Conservation (phyloP, 2,329 filamentous ascomycete species). For the Trichoderma koningiopsis region DNA sequence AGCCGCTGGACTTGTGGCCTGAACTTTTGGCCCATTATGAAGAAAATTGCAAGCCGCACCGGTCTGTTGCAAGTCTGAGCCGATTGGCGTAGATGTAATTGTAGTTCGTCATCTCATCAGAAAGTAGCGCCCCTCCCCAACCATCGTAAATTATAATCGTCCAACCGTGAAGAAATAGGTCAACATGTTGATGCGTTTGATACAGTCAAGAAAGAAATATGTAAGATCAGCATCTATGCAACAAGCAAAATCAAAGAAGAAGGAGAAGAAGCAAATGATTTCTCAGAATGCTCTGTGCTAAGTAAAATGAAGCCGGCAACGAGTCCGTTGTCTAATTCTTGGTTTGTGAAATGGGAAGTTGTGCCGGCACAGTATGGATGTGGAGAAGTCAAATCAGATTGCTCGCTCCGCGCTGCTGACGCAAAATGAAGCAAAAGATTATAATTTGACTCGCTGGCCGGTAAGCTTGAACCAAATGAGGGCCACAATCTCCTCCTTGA, state of each 20-base stretch:
- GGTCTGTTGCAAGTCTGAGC: background rate
- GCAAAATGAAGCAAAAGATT: conserved; percentile 28
- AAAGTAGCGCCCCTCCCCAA: conserved; percentile 11
- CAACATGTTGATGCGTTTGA: conserved; percentile 11
- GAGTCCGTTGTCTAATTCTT: background rate
- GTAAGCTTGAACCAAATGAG: conserved; percentile 65
- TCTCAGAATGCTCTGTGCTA: conserved; percentile 24
- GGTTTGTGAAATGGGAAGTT: background rate
- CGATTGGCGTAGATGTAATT: conserved; percentile 13
- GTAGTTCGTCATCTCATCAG: conserved; percentile 24
- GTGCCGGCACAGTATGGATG: conserved; percentile 9
- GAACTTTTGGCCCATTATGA: background rate
- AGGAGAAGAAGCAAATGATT: conserved; percentile 12
- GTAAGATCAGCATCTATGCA: conserved; percentile 24
- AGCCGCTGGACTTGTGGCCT: background rate
- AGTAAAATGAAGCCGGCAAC: conserved; percentile 2
- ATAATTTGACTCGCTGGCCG: conserved; percentile 61
- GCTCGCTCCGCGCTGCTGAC: background rate
- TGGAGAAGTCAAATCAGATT: background rate
- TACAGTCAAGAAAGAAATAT: conserved; percentile 24
- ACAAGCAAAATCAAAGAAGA: conserved; percentile 25
- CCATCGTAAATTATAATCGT: conserved; percentile 21
- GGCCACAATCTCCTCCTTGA: conserved; percentile 67
- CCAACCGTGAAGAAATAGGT: conserved; percentile 20
- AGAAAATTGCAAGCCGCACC: background rate